phyloP scores from a whole-genome alignment of 345 rosid species.

The Populus nigra region DNA sequence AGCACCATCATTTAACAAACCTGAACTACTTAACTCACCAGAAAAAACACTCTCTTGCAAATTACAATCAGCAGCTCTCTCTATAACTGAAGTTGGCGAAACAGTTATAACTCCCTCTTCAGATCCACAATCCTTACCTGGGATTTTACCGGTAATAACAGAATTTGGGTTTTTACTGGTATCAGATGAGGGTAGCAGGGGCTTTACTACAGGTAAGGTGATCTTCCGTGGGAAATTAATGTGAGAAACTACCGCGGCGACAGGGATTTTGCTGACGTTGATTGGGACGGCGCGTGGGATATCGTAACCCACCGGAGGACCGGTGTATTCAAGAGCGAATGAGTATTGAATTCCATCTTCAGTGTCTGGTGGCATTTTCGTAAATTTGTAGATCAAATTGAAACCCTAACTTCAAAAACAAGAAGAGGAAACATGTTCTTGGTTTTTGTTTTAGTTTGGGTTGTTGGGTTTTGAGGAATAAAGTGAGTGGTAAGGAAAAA shows the following conservation, averaged over 20 bases:
- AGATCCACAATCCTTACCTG: slow-evolving; percentile 15
- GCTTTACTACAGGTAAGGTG: slow-evolving; percentile 78
- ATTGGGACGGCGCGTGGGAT: slow-evolving; percentile 90
- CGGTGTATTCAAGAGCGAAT: slow-evolving; percentile 78
- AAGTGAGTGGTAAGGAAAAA: background rate
- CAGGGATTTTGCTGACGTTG: slow-evolving; percentile 78
- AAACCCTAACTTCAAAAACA: background rate
- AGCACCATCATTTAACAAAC: slow-evolving; percentile 38
- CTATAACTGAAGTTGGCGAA: slow-evolving; percentile 42
- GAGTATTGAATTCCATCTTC: slow-evolving; percentile 59
- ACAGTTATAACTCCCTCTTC: slow-evolving; percentile 27
- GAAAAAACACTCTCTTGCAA: slow-evolving; percentile 42
- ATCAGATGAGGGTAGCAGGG: slow-evolving; percentile 49
- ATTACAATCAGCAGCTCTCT: slow-evolving; percentile 36
- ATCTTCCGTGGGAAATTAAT: slow-evolving; percentile 52
- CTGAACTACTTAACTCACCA: slow-evolving; percentile 62
- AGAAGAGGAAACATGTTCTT: background rate
- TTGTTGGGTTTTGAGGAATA: background rate
- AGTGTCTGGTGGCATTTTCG: slow-evolving; percentile 19
- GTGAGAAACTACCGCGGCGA: slow-evolving; percentile 90
- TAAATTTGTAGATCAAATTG: background rate
- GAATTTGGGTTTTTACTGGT: slow-evolving; percentile 40
- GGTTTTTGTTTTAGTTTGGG: background rate
- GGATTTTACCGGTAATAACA: background rate
- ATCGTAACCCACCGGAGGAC: slow-evolving; percentile 79